phyloP scores from a whole-genome alignment of 2,329 filamentous ascomycete species.

The Chlorencoelia australis region DNA sequence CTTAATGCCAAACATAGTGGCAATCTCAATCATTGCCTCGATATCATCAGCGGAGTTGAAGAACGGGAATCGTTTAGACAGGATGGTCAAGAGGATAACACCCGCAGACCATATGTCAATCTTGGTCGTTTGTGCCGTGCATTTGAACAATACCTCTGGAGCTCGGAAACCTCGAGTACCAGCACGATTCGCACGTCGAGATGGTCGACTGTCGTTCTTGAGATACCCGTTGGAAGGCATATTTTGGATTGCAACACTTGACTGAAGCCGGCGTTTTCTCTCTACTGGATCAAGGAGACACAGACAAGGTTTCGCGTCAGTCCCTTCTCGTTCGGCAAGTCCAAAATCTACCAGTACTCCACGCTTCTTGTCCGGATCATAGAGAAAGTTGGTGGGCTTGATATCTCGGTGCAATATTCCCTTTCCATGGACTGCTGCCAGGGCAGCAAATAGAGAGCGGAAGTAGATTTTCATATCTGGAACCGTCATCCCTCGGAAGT shows the following conservation, averaged over 20 bases:
- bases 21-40: constrained; percentile 94
- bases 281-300: constrained; percentile 44
- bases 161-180: constrained; percentile 93
- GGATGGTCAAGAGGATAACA: constrained; percentile 91
- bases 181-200: constrained; percentile 83
- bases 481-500: constrained; percentile 84
- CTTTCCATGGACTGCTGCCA: constrained; percentile 72
- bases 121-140: constrained; percentile 84
- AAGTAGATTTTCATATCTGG: constrained; percentile 85
- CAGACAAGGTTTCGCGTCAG: constrained; percentile 70
- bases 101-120: constrained; percentile 97
- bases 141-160: constrained; percentile 94
- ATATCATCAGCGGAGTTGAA: constrained; percentile 99
- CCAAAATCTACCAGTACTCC: constrained; percentile 98
- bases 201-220: constrained; percentile 79
- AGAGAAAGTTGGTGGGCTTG: constrained; percentile 95
- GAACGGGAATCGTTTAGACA: constrained; percentile 89
- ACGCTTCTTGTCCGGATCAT: constrained; percentile 68
- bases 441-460: constrained; percentile 73
- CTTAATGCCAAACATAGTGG: constrained; percentile 80
- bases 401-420: constrained; percentile 90
- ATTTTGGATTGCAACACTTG: constrained; percentile 47
- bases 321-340: constrained; percentile 76
- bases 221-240: constrained; percentile 61
- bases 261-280: constrained; percentile 49